Evolutionary conservation across 2,329 filamentous ascomycete species (phyloP).

Genomic region (Trichoderma polysporum): DNA sequence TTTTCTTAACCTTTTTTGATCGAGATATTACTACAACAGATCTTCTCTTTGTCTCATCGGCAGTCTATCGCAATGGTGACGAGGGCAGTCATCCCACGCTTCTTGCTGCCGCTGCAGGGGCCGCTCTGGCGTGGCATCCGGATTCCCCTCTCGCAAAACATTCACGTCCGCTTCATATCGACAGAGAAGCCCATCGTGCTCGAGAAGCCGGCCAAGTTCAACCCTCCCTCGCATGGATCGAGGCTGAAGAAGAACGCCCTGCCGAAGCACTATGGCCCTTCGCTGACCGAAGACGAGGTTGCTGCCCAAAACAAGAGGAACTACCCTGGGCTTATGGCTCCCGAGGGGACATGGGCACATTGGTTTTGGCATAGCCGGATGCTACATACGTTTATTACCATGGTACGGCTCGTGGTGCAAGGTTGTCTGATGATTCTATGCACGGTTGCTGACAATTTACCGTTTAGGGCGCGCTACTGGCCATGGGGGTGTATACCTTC

Average conservation of each 20-base stretch:
- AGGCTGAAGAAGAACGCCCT: conserved; percentile 57
- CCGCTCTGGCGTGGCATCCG: conserved; percentile 52
- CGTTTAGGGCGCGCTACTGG: conserved; percentile 61
- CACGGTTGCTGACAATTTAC: background rate
- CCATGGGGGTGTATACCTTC: conserved; percentile 71
- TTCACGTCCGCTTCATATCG: conserved; percentile 38
- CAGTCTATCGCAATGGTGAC: conserved; percentile 42
- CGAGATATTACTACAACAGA: background rate
- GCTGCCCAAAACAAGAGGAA: conserved; percentile 65
- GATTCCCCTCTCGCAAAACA: conserved; percentile 37
- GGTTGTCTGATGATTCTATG: background rate
- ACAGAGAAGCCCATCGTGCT: conserved; percentile 64
- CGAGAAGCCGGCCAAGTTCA: conserved; percentile 85
- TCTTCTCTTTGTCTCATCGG: background rate
- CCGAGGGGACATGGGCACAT: conserved; percentile 76
- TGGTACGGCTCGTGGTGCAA: conserved; percentile 55
- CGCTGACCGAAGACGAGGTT: conserved; percentile 64
- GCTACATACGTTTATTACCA: conserved; percentile 79
- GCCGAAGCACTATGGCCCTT: conserved; percentile 72
- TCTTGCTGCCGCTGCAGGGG: conserved; percentile 64
- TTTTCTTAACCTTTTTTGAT: background rate
- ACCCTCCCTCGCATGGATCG: conserved; percentile 84
- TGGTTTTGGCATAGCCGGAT: conserved; percentile 77
- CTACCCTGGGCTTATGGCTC: conserved; percentile 89
- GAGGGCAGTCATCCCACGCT: conserved; percentile 60